phyloP scores from a whole-genome alignment of 768 basidiomycete species.

The Fistulinella prunicolor region DNA sequence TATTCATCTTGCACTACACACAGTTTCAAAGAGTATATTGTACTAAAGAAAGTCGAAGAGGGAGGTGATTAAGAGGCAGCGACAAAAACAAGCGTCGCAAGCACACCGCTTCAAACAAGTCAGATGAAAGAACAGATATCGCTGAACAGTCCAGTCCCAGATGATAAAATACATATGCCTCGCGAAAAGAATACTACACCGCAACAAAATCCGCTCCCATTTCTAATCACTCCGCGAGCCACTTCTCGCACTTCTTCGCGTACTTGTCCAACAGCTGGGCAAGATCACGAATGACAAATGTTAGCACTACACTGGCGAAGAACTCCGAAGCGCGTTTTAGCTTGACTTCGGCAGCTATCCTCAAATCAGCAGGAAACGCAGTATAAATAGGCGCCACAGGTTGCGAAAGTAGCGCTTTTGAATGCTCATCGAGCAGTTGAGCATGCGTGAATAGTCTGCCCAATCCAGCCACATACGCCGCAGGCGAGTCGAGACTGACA shows the following conservation, averaged over 20 bases:
- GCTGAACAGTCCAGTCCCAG: conserved; percentile 33
- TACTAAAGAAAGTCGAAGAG: conserved; percentile 21
- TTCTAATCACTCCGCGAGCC: conserved; percentile 70
- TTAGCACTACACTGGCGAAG: conserved; percentile 83
- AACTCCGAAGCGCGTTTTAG: conserved; percentile 87
- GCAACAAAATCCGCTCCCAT: conserved; percentile 19
- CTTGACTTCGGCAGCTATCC: conserved; percentile 63
- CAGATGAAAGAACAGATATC: conserved; percentile 31
- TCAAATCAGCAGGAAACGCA: conserved; percentile 63
- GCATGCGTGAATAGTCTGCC: conserved; percentile 67
- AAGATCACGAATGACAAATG: conserved; percentile 86
- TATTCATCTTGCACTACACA: conserved; percentile 16
- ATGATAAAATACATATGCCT: conserved; percentile 35
- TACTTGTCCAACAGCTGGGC: conserved; percentile 89
- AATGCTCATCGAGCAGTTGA: conserved; percentile 86
- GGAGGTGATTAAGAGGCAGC: conserved; percentile 7
- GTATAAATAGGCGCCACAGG: conserved; percentile 72
- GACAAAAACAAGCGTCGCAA: conserved; percentile 15
- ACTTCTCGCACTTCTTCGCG: conserved; percentile 90
- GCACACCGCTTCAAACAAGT: conserved; percentile 11
- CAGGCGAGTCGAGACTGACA: conserved; percentile 81
- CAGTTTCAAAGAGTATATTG: conserved; percentile 24
- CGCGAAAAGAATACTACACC: conserved; percentile 26
- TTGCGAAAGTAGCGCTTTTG: conserved; percentile 63
- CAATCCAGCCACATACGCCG: conserved; percentile 75